Percentiles rank a stretch among this genome's conserved stretches.
These are phyloP conservation scores for Lolium multiflorum DNA, from an alignment of 176 grass and related monocot species.

Conservation along the genomic window DNA sequence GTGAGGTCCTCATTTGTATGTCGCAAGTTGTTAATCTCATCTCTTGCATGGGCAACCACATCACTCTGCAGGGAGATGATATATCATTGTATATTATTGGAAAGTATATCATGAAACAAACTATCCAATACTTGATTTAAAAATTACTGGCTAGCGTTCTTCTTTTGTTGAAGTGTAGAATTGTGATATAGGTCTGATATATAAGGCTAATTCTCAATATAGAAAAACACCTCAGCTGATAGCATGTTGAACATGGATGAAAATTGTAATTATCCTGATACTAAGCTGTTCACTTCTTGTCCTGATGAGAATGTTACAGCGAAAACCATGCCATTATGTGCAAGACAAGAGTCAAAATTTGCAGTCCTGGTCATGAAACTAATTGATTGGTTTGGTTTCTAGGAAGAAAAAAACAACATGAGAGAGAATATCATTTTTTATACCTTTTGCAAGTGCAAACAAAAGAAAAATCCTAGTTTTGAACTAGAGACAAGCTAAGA, in stretches of 20 bases:
- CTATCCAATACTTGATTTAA: not conserved
- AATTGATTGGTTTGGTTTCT: slow-evolving; percentile 7
- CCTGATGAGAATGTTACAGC: not conserved
- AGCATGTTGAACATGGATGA: not conserved
- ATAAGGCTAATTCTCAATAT: not conserved
- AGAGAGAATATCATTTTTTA: slow-evolving; percentile 5
- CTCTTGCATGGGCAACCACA: slow-evolving; percentile 61
- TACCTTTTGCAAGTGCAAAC: slow-evolving; percentile 22
- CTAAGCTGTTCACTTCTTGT: not conserved
- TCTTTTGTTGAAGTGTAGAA: slow-evolving; percentile 8
- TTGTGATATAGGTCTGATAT: slow-evolving; percentile 33
- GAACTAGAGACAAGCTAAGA: slow-evolving; percentile 39
- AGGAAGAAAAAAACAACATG: not conserved
- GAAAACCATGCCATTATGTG: not conserved
- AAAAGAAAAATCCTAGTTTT: slow-evolving; percentile 25
- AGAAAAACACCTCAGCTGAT: slow-evolving; percentile 17
- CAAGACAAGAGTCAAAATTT: not conserved
- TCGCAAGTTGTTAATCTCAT: slow-evolving; percentile 78
- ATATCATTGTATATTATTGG: slow-evolving; percentile 27
- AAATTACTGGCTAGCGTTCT: slow-evolving; percentile 12
- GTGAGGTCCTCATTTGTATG: slow-evolving; percentile 82
- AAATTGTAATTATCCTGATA: not conserved
- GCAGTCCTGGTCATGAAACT: not conserved
- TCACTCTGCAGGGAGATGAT: slow-evolving; percentile 67
- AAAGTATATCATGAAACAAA: not conserved